A percentile compares a stretch with the other conserved stretches of the same genome.
Evolutionary conservation across 805 yeast genomes (phyloP).

Genomic region (Ogataea paradorogensis): DNA sequence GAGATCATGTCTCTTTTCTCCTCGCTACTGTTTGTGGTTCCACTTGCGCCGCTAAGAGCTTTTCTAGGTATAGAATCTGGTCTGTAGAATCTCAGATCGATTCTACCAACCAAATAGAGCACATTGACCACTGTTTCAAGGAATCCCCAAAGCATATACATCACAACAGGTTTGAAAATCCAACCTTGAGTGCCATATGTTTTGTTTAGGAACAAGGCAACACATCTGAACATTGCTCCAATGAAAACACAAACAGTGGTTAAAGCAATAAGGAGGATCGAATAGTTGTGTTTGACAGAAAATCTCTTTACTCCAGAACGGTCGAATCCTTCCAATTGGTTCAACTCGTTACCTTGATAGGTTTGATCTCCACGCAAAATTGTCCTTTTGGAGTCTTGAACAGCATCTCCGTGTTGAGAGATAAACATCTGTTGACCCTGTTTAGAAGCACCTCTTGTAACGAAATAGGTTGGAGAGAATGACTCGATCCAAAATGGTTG

Average conservation of each 20-base stretch:
- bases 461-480: conserved; percentile 57
- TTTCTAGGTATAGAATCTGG: conserved; percentile 45
- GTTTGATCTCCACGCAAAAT: conserved; percentile 27
- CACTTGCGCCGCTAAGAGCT: no score
- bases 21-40: neutral
- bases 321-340: conserved; percentile 24
- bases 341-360: conserved; percentile 10
- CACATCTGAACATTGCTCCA: conserved; percentile 50
- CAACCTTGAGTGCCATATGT: conserved; percentile 36
- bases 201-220: conserved; percentile 41
- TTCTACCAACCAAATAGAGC: conserved; percentile 58
- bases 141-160: conserved; percentile 69
- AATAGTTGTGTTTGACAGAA: conserved; percentile 45
- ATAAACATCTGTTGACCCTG: conserved; percentile 26
- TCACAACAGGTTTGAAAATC: conserved; percentile 52
- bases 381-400: conserved; percentile 26
- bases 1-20: conserved; percentile 1
- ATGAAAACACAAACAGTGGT: conserved; percentile 50
- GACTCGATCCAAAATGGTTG: conserved; percentile 81
- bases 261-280: conserved; percentile 43
- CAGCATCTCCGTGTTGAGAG: conserved; percentile 15
- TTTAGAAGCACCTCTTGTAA: conserved; percentile 48
- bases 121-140: conserved; percentile 58
- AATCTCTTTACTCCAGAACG: conserved; percentile 23
- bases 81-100: conserved; percentile 75